Evolutionary conservation across 2,329 filamentous ascomycete genomes (phyloP), one percentile per base, ranked within the genome.

Genomic region (Fusarium sororula): DNA sequence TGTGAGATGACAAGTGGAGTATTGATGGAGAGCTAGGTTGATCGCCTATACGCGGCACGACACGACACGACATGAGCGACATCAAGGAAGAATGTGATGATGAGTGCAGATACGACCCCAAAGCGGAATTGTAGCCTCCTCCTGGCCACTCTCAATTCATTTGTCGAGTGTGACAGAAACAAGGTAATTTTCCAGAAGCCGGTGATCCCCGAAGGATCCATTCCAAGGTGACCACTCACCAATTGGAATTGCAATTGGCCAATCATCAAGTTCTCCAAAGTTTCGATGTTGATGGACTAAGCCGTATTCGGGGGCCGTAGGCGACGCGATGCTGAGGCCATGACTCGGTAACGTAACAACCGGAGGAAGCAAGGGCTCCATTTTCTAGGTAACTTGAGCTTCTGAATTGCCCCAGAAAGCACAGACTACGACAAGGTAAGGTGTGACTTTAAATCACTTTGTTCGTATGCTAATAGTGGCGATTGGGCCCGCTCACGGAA

Each of bases 151-250:
- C 20, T 47, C 38, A 38, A 13, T 41, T 50, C 30, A 30, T 37
- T 4, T 28, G 5, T n/a, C 7, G 2, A 26, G 32, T 26, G 18
- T 57, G 22, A 32, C 39, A 54, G 30, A 63, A 55, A 55, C 63
- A 68, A 17, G 61, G 56, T 28, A 68, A 55, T 42, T 63, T 68
- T 68, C 41, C 48, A 68, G 56, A 30, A 37, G 14, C 64, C 56
- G 64, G 42, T 38, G 55, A 68, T 68, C 48, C 48, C 64, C 66
- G 66, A 48, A 37, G 30, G 59, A 47, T 62, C 59, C 61, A 64
- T 64, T 24, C 24, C 7, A 10, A 28, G 7, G n/a, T 28, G n/a
- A 38, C 48, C 51, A 13, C 37, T 14, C 47, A 42, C 58, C 28
- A 61, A 37, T 35, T n/a, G 30, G 24, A 59, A 39, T 20, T 20